Evolutionary conservation across 179 eudicot species (phyloP).

Genomic region (Silene coronaria): DNA sequence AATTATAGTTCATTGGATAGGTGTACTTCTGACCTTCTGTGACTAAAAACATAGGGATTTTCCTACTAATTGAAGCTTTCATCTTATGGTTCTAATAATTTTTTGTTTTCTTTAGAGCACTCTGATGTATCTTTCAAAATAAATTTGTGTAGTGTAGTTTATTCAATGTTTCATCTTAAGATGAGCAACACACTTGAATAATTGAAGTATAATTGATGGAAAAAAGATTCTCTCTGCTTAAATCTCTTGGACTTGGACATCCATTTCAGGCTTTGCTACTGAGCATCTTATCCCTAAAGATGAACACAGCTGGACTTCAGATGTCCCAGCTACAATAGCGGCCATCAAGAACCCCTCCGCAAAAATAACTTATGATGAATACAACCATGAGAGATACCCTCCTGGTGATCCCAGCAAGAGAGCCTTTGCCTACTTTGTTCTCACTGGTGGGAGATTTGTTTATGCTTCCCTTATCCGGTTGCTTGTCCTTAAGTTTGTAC

Average conservation of each 20-base stretch:
- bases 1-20: background rate
- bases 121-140: too few species aligned
- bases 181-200: background rate
- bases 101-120: background rate
- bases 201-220: background rate
- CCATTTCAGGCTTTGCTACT: conserved; percentile 33
- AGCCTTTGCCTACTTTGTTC: conserved; percentile 68
- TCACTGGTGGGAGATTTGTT: conserved; percentile 69
- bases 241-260: conserved; percentile 1
- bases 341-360: conserved; percentile 48
- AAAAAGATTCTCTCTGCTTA: background rate
- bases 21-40: background rate
- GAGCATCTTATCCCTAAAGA: conserved; percentile 33
- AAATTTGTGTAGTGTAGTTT: background rate
- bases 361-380: conserved; percentile 36
- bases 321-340: conserved; percentile 53
- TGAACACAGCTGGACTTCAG: conserved; percentile 26
- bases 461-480: conserved; percentile 61
- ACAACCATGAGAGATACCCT: conserved; percentile 45
- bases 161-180: too few species aligned
- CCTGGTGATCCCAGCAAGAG: conserved; percentile 74
- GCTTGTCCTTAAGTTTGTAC: conserved; percentile 59
- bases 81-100: background rate
- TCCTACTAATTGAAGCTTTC: background rate
- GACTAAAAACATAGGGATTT: background rate